These are phyloP conservation scores for Plenodomus tracheiphilus DNA, from an alignment of 2,329 filamentous ascomycete genomes.

Conservation along the genomic window DNA sequence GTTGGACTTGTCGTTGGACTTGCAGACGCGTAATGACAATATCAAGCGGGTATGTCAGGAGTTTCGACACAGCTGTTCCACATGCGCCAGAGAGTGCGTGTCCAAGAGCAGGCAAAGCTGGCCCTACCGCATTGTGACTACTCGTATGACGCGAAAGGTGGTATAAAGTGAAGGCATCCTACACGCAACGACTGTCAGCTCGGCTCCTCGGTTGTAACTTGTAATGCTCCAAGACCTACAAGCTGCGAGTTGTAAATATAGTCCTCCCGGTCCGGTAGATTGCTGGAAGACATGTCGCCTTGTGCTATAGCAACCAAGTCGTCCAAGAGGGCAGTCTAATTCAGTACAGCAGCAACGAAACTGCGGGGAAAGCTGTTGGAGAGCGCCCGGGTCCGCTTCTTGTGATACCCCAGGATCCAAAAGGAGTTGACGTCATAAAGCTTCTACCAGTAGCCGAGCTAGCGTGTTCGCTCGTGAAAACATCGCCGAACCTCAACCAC, in stretches of 20 bases:
- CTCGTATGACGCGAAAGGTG: slow-evolving; percentile 46
- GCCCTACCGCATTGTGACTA: slow-evolving; percentile 39
- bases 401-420: slow-evolving; percentile 16
- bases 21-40: slow-evolving; percentile 81
- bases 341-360: slow-evolving; percentile 5
- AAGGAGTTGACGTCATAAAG: background rate
- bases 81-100: slow-evolving; percentile 80
- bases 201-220: background rate
- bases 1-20: slow-evolving; percentile 66
- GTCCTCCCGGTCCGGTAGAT: slow-evolving; percentile 22
- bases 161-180: slow-evolving; percentile 50
- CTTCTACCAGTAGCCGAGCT: slow-evolving; percentile 27
- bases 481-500: background rate
- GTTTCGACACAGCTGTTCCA: slow-evolving; percentile 77
- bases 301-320: background rate
- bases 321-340: slow-evolving; percentile 1
- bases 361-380: slow-evolving; percentile 27
- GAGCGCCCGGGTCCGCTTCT: slow-evolving; percentile 18
- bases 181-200: background rate
- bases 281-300: slow-evolving; percentile 7
- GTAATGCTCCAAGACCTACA: slow-evolving; percentile 28
- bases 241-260: slow-evolving; percentile 52
- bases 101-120: slow-evolving; percentile 71
- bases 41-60: slow-evolving; percentile 78
- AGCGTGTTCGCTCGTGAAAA: slow-evolving; percentile 20